Base-by-base conservation (phyloP, 2,329 filamentous ascomycete genomes). In the Aspergillus intermedius region DNA sequence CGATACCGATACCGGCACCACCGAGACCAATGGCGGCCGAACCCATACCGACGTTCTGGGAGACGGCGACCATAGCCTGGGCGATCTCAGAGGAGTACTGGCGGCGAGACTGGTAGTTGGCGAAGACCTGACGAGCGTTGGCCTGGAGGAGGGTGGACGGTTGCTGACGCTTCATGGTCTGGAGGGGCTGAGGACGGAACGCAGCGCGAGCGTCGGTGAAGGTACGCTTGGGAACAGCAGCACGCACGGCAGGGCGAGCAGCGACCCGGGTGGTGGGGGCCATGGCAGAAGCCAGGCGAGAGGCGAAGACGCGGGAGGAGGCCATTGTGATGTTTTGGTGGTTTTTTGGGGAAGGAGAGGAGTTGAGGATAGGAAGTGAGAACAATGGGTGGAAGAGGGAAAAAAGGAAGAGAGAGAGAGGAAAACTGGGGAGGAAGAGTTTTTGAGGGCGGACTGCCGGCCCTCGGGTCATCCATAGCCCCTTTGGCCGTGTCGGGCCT, bases 1-100 rank as follows among this genome's bases (percentile, higher is more conserved):
- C 88, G 77, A 93, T 94, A 88, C 88, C 88, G 75, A 93, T 88
- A 89, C 88, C 87, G 71, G 87, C 86, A 86, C 86, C 86, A 72
- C 86, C 88, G 69, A 94, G 86, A 86, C 88, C 88, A 71, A 94
- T 90, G 79, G 88, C 88, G 69, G 88, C 88, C 65, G 84, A 79
- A 76, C 87, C 87, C 86, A 90, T 90, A 82, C 87, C 87, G 69
- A 90, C 74, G 84, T 90, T 90, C 83, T 89, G 87, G 76, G 87
- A 90, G 77, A 88, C 86, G 81, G 90, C 86, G 73, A 91, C 87
- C 79, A 91, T 85, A 75, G 87, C 87, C 80, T 65, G 54, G 77
- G 87, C 86, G 75, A 91, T 87, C 83, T 91, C 87, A 69, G 87
- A 90, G 69, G 84, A 88, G 85, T 90, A 91, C 73, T 83, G 81